Conservation (phyloP, 208 protist genomes). For the Porcisia hertigi region DNA sequence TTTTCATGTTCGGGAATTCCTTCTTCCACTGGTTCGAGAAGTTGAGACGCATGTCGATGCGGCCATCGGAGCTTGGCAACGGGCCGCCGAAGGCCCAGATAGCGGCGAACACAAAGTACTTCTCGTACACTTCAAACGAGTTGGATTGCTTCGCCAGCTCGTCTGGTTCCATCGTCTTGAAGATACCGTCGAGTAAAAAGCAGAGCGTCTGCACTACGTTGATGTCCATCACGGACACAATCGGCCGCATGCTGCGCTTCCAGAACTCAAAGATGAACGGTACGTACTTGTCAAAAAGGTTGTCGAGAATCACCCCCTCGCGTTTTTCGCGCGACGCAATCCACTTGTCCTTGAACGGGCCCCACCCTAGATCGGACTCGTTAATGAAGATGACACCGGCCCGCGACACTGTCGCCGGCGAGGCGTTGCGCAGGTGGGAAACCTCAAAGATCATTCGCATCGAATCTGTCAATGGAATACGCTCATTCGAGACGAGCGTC, state of each 20-base stretch:
- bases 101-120: constrained; percentile 97
- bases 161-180: constrained; percentile 80
- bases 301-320: constrained; percentile 93
- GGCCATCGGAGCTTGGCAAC: constrained; percentile 94
- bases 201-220: constrained; percentile 97
- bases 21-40: constrained; percentile 97
- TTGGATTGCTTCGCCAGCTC: constrained; percentile 87
- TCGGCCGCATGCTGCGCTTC: constrained; percentile 86
- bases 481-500: constrained; percentile 98
- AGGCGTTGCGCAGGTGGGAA: constrained; percentile 96
- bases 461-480: constrained; percentile 96
- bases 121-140: constrained; percentile 95
- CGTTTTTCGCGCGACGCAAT: constrained; percentile 90
- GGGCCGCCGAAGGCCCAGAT: constrained; percentile 98
- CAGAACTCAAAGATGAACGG: constrained; percentile 94
- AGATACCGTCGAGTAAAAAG: constrained; percentile 95
- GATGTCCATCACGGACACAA: constrained; percentile 94
- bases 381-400: constrained; percentile 98
- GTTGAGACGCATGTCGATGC: constrained; percentile 90
- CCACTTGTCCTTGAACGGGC: constrained; percentile 96
- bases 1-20: constrained; percentile 93
- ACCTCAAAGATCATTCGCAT: constrained; percentile 99
- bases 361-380: constrained; percentile 97
- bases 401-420: constrained; percentile 97
- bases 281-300: constrained; percentile 98